Conservation (phyloP, 73 alveolate species). For the Paraurostyla sp. region DNA sequence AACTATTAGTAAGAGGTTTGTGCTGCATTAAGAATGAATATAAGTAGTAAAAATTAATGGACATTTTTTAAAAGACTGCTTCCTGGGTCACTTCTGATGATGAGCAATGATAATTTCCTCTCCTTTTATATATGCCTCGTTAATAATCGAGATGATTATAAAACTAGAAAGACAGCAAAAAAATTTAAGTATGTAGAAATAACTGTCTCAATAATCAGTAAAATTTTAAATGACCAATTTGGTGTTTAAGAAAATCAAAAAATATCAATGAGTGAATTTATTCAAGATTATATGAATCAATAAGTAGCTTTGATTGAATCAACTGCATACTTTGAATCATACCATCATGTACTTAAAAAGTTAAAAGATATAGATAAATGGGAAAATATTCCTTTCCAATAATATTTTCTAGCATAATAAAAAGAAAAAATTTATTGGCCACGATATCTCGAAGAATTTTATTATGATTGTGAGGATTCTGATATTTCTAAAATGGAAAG, state of each 20-base stretch:
- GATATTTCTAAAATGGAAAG: not conserved
- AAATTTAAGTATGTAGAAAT: not conserved
- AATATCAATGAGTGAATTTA: not conserved
- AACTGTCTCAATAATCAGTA: not conserved
- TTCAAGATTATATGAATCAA: not conserved
- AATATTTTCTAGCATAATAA: not conserved
- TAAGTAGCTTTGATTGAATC: conserved; percentile 16
- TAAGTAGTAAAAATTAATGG: not conserved
- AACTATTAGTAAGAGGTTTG: not conserved
- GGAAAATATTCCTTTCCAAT: not conserved
- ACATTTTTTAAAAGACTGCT: not conserved
- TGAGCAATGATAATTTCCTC: conserved; percentile 2
- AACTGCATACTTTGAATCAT: conserved; percentile 45
- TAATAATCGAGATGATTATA: not conserved
- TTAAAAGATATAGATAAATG: not conserved
- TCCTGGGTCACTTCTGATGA: not conserved
- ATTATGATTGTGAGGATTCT: not conserved
- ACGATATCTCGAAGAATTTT: not conserved
- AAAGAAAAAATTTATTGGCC: not conserved
- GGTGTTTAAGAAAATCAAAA: not conserved
- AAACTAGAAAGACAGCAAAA: not conserved
- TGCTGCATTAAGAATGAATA: not conserved
- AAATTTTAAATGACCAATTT: no score
- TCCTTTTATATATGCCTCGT: not conserved
- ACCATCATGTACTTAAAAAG: conserved; percentile 9